Conservation (phyloP, 805 yeast species). For the Candida ponderosae region DNA sequence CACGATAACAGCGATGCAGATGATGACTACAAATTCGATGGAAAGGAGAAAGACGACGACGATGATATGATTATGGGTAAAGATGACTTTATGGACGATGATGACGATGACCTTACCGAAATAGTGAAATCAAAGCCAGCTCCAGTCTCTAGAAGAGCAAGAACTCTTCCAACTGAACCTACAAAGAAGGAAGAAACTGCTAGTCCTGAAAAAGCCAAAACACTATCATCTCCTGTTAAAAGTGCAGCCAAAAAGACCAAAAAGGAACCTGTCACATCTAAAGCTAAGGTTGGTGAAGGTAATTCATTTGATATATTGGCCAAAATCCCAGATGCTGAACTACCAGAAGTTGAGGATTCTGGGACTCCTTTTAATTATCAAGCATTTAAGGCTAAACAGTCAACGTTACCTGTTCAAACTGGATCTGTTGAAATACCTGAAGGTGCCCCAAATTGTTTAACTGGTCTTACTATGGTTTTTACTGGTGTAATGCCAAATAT, state of each 20-base stretch:
- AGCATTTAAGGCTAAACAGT: constrained; percentile 45
- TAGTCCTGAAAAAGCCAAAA: constrained; percentile 1
- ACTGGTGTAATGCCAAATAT: constrained; percentile 83
- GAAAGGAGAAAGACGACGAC: constrained; percentile 1
- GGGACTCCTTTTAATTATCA: constrained; percentile 45
- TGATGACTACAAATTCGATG: neutral
- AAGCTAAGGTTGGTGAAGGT: constrained; percentile 13
- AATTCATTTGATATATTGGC: constrained; percentile 51
- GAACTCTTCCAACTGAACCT: constrained; percentile 2
- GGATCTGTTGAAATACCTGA: constrained; percentile 54
- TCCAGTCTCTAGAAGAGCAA: constrained; percentile 1
- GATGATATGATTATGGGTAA: constrained; percentile 8
- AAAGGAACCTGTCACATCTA: neutral
- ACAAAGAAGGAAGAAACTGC: neutral
- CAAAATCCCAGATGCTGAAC: constrained; percentile 67
- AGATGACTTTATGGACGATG: constrained; percentile 2
- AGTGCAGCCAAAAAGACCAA: constrained; percentile 2
- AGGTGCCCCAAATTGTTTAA: constrained; percentile 78
- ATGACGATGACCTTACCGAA: constrained; percentile 1
- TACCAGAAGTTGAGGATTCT: constrained; percentile 41
- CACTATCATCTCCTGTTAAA: constrained; percentile 4
- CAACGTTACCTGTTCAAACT: constrained; percentile 23
- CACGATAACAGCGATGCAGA: constrained; percentile 12
- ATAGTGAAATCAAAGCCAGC: constrained; percentile 1
- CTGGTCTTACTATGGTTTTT: constrained; percentile 87